These are phyloP conservation scores for Sclerotinia nivalis DNA, from an alignment of 2,329 filamentous ascomycete genomes.

Conservation along the genomic window DNA sequence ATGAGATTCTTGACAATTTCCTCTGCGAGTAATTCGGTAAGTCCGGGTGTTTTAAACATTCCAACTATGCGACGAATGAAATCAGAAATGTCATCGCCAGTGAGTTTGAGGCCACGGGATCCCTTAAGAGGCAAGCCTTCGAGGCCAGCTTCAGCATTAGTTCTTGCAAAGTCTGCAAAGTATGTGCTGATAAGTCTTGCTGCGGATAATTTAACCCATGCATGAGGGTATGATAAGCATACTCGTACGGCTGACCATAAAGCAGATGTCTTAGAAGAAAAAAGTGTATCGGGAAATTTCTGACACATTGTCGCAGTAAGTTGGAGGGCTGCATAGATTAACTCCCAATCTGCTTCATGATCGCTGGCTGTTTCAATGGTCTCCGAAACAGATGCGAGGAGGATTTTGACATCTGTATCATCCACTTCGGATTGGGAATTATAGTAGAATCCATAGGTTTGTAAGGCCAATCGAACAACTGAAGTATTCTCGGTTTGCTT, in stretches of 20 bases:
- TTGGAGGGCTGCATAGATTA: constrained; percentile 72
- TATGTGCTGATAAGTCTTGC: constrained; percentile 74
- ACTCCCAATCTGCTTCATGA: constrained; percentile 63
- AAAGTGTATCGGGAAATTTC: constrained; percentile 61
- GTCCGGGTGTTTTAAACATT: constrained; percentile 60
- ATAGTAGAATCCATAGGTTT: constrained; percentile 82
- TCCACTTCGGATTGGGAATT: constrained; percentile 59
- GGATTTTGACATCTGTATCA: constrained; percentile 56
- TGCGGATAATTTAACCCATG: constrained; percentile 74
- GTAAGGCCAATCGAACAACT: constrained; percentile 72
- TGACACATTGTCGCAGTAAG: constrained; percentile 68
- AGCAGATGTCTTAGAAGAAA: constrained; percentile 59
- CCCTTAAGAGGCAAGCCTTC: constrained; percentile 63
- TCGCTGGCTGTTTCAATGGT: constrained; percentile 56
- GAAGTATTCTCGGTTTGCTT: constrained; percentile 70
- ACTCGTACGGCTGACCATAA: constrained; percentile 71
- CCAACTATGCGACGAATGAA: constrained; percentile 53
- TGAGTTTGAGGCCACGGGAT: constrained; percentile 69
- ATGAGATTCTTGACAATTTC: constrained; percentile 80
- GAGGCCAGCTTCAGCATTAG: constrained; percentile 55
- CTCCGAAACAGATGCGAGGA: constrained; percentile 55
- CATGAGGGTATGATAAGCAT: constrained; percentile 70
- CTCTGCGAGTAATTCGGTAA: constrained; percentile 73
- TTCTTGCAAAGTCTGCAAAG: constrained; percentile 74
- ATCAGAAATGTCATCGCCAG: constrained; percentile 62